phyloP scores from a whole-genome alignment of 73 alveolate species.

The Paramecium sonneborni region DNA sequence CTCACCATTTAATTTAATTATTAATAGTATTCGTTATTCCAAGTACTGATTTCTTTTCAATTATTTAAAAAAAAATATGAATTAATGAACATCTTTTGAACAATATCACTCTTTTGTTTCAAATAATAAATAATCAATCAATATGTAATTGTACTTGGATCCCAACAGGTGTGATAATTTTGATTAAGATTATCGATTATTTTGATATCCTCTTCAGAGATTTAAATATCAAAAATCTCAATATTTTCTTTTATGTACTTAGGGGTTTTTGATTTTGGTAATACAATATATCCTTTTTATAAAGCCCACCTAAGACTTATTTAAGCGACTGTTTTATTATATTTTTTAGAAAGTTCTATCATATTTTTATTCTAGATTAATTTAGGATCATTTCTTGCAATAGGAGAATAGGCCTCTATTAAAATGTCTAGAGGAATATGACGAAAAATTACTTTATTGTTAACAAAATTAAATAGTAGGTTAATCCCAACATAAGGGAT shows the following conservation, averaged over 20 bases:
- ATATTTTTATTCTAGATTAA: constrained; percentile 70
- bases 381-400: constrained; percentile 81
- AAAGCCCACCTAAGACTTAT: constrained; percentile 83
- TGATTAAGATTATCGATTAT: constrained; percentile 58
- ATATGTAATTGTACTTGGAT: constrained; percentile 58
- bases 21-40: constrained; percentile 4
- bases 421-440: constrained; percentile 57
- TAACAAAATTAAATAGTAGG: constrained; percentile 82
- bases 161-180: constrained; percentile 55
- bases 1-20: constrained; percentile 27
- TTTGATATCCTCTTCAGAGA: constrained; percentile 75
- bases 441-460: neutral
- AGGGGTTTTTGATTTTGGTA: constrained; percentile 80
- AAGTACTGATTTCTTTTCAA: neutral
- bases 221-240: constrained; percentile 77
- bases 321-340: constrained; percentile 75
- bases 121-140: neutral
- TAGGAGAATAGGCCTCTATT: constrained; percentile 87
- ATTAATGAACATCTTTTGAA: neutral
- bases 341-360: constrained; percentile 69
- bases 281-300: constrained; percentile 75
- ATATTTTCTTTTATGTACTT: constrained; percentile 79
- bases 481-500: constrained; percentile 83
- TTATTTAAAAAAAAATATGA: neutral
- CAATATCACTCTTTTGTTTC: neutral